phyloP scores from a whole-genome alignment of 257 asterid species.

The Solanum pennellii region DNA sequence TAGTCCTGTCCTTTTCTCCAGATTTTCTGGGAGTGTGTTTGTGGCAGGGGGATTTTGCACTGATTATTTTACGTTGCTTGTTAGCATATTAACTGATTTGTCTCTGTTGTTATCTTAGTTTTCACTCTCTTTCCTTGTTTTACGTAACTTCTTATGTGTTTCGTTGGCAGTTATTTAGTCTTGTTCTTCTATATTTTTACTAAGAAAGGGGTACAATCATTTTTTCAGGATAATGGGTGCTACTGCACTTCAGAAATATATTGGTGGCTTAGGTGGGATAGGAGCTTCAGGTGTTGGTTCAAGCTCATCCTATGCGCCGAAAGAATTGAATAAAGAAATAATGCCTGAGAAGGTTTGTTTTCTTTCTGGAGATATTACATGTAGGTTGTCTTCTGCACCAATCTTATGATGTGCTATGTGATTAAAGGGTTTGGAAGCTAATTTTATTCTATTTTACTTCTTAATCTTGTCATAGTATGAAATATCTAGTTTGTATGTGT shows the following conservation, averaged over 20 bases:
- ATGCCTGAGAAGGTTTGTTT: conserved; percentile 72
- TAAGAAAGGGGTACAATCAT: neutral
- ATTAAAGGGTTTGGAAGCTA: neutral
- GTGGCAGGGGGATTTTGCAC: neutral
- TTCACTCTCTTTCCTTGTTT: neutral
- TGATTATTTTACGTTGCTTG: neutral
- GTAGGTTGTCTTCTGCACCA: neutral
- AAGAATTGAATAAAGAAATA: conserved; percentile 78
- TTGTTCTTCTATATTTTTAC: neutral
- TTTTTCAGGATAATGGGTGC: conserved; percentile 60
- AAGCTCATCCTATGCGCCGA: conserved; percentile 76
- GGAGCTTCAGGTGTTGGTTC: conserved; percentile 96
- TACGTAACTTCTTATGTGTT: neutral
- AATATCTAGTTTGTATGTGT: neutral
- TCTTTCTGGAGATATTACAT: neutral
- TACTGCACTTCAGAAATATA: conserved; percentile 87
- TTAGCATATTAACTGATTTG: neutral
- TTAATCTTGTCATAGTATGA: neutral
- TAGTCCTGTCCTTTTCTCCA: neutral
- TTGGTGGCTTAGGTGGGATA: conserved; percentile 89
- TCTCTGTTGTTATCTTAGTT: neutral
- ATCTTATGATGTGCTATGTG: neutral
- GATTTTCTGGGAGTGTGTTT: neutral
- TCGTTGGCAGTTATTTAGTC: neutral
- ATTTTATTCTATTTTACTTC: neutral